Conservation (phyloP, 1,284 basidiomycete genomes). For the Sporisorium graminicola region DNA sequence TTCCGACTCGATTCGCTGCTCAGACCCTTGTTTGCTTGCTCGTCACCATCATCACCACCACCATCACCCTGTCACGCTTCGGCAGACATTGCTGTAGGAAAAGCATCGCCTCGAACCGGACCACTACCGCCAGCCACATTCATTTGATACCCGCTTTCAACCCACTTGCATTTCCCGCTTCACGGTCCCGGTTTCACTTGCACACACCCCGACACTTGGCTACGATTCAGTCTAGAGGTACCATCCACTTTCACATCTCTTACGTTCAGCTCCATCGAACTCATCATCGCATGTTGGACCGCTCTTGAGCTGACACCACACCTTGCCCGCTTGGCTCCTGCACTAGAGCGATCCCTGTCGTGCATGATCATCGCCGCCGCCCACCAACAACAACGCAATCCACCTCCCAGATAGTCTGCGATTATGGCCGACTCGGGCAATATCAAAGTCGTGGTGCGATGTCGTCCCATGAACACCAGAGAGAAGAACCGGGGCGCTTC, state of each 20-base stretch:
- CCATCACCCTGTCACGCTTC: not conserved
- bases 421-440: conserved; percentile 66
- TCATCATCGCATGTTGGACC: not conserved
- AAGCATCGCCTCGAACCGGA: not conserved
- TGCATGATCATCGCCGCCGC: conserved; percentile 1
- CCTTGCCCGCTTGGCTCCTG: not conserved
- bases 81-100: not conserved
- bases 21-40: not conserved
- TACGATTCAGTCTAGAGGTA: not conserved
- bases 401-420: conserved; percentile 3
- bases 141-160: conserved; percentile 10
- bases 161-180: conserved; percentile 6
- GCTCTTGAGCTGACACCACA: not conserved
- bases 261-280: not conserved
- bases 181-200: not conserved
- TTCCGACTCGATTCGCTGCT: not conserved
- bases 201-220: not conserved
- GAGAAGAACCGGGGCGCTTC: conserved; percentile 61
- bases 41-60: not conserved
- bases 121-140: conserved; percentile 5
- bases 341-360: not conserved
- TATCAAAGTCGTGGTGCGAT: conserved; percentile 68
- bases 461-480: conserved; percentile 63
- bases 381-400: not conserved
- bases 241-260: not conserved